Evolutionary conservation across 169 alveolate species (phyloP).

Genomic region (Plasmodium berghei): DNA sequence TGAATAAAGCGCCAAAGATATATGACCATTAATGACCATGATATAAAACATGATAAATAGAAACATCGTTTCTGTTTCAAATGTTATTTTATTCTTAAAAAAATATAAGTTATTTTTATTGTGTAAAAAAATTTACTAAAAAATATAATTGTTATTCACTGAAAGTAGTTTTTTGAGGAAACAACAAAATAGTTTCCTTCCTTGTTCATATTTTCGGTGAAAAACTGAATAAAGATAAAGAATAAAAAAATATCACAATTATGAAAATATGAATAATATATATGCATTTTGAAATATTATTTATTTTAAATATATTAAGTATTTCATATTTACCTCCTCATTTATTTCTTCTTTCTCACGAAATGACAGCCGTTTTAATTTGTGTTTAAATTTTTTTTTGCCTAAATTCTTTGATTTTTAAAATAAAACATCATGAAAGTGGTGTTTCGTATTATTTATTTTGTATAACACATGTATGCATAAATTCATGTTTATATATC

Average conservation of each 20-base stretch:
- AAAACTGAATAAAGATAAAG: slow-evolving; percentile 39
- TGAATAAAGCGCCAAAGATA: too few relatives aligned
- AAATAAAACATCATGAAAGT: too few relatives aligned
- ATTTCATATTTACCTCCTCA: slow-evolving; percentile 24
- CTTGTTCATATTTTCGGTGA: slow-evolving; percentile 43
- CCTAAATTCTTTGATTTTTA: neutral
- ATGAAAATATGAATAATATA: neutral
- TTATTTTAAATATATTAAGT: neutral
- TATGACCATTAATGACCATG: too few relatives aligned
- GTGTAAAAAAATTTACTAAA: too few relatives aligned
- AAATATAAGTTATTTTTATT: too few relatives aligned
- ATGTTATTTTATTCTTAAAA: too few relatives aligned
- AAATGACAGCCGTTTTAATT: slow-evolving; percentile 33
- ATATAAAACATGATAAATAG: too few relatives aligned
- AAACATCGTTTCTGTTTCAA: too few relatives aligned
- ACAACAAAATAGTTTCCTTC: slow-evolving; percentile 55
- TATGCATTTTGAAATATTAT: slow-evolving; percentile 1
- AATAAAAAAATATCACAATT: slow-evolving; percentile 20
- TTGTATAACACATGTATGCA: too few relatives aligned
- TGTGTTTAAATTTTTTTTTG: neutral
- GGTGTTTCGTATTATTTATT: too few relatives aligned
- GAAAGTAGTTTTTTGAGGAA: slow-evolving; percentile 14
- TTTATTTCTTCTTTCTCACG: slow-evolving; percentile 16
- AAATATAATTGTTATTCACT: neutral
- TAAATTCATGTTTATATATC: too few relatives aligned